phyloP scores from a whole-genome alignment of 2,329 filamentous ascomycete species.

The Aspergillus amoenus region DNA sequence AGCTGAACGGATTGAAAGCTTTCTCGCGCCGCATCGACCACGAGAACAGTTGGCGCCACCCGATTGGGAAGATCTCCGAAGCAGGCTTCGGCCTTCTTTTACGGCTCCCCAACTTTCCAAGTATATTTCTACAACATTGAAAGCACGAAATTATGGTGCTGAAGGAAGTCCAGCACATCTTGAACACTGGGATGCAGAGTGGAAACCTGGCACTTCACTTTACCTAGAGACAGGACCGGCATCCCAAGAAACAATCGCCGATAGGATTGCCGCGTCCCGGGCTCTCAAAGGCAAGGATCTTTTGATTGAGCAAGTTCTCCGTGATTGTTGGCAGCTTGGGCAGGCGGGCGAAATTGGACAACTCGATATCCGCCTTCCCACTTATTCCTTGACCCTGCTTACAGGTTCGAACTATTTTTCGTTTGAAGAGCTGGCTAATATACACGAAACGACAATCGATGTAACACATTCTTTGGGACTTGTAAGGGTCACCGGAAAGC shows the following conservation, averaged over 20 bases:
- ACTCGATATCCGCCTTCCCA: conserved; percentile 33
- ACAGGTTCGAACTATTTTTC: conserved; percentile 34
- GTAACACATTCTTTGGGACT: conserved; percentile 33
- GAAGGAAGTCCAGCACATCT: neutral
- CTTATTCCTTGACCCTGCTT: conserved; percentile 30
- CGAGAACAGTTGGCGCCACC: conserved; percentile 24
- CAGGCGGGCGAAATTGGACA: conserved; percentile 36
- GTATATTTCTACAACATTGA: conserved; percentile 23
- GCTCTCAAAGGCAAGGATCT: conserved; percentile 31
- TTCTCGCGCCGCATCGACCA: conserved; percentile 23
- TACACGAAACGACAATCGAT: conserved; percentile 38
- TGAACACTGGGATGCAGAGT: conserved; percentile 14
- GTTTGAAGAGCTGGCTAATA: conserved; percentile 36
- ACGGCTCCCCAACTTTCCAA: conserved; percentile 32
- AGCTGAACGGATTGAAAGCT: conserved; percentile 27
- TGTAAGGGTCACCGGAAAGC: conserved; percentile 37
- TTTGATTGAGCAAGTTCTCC: conserved; percentile 36
- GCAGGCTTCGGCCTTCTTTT: conserved; percentile 34
- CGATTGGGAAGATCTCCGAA: conserved; percentile 33
- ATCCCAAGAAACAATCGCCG: conserved; percentile 15
- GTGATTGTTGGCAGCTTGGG: conserved; percentile 40
- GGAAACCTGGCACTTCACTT: conserved; percentile 34
- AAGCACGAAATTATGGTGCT: neutral
- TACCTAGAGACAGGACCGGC: conserved; percentile 25
- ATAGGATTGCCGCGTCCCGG: conserved; percentile 21